Evolutionary conservation across 441 rosid species (phyloP), one percentile per base, ranked within the genome.

Genomic region (Bocquillonia castaneifolia): DNA sequence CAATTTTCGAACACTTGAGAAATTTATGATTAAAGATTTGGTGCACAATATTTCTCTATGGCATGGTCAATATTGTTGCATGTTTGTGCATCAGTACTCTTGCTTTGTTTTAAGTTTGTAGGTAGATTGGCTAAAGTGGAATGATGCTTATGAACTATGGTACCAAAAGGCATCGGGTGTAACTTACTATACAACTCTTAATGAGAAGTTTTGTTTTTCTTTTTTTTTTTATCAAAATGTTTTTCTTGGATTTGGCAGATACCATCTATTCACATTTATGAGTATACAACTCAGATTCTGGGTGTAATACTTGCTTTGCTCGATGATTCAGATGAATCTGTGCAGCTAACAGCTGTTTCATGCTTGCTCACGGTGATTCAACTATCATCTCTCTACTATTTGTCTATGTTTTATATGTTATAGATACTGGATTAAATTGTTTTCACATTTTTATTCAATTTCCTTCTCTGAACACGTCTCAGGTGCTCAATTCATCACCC

Each of bases 321-420:
- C 56, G 99, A 94, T 79, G 99, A 94, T 80, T 75, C 82, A 54
- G 94, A 90, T 64, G 97, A 90, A 77, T 85, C 96, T 10, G 99
- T 94, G 78, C 99, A 94, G 73, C 77, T 90, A 67, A 92, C 98
- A 77, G 91, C 99, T 52, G 98, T 94, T 60, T 87, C 98, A 79
- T 92, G 99, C 80, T 81, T 92, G 74, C 67, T 88, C 74, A 84
- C 72, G 94, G 99, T 92, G 78, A 72, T 74, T 56, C 44, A 23
- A 44, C 51, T 52, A 12, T 70, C 59, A 61, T 61, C 74, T 56
- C 70, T 63, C 56, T 59, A 70, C 54, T 20, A 22, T 2, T 36
- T 42, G 67, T 63, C 69, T 51, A 44, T 20, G n/a, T 73, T 54
- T 69, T 37, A 57, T 59, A n/a, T 67, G 20, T 67, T 26, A 39